A percentile compares a stretch with the other conserved stretches of the same genome.
phyloP scores from a whole-genome alignment of 768 basidiomycete species.

The Podaxis sp. region DNA sequence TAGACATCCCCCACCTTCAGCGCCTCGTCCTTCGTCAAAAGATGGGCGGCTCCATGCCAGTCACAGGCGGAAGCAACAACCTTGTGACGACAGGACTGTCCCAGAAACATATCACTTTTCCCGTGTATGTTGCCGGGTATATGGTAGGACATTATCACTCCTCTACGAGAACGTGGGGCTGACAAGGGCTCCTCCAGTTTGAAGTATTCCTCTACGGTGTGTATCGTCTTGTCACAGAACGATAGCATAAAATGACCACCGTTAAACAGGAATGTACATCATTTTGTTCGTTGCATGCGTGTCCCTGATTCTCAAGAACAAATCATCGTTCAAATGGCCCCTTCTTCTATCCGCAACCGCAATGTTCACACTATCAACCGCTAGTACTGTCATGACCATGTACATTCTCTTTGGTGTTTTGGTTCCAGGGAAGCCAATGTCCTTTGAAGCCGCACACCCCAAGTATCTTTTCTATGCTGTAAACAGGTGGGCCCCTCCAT shows the following conservation, averaged over 20 bases:
- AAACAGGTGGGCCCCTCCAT: constrained; percentile 32
- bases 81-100: neutral
- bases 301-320: constrained; percentile 29
- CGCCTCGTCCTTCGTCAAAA: neutral
- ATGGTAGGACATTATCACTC: neutral
- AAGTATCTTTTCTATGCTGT: constrained; percentile 37
- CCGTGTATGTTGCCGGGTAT: neutral
- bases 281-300: constrained; percentile 35
- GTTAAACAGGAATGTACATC: constrained; percentile 32
- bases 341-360: constrained; percentile 10
- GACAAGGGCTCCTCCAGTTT: neutral
- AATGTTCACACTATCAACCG: constrained; percentile 5
- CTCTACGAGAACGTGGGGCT: neutral
- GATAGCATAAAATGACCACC: neutral
- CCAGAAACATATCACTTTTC: neutral
- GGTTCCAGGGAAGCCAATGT: constrained; percentile 18
- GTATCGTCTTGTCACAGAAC: neutral
- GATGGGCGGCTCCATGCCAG: neutral
- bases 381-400: constrained; percentile 6
- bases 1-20: neutral
- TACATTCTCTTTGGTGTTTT: constrained; percentile 28
- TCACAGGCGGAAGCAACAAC: no score
- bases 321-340: constrained; percentile 25
- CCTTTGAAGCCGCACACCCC: constrained; percentile 23
- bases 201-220: constrained; percentile 6